Evolutionary conservation across 2,329 filamentous ascomycete genomes (phyloP).

Genomic region (Berkeleyomyces rouxiae): DNA sequence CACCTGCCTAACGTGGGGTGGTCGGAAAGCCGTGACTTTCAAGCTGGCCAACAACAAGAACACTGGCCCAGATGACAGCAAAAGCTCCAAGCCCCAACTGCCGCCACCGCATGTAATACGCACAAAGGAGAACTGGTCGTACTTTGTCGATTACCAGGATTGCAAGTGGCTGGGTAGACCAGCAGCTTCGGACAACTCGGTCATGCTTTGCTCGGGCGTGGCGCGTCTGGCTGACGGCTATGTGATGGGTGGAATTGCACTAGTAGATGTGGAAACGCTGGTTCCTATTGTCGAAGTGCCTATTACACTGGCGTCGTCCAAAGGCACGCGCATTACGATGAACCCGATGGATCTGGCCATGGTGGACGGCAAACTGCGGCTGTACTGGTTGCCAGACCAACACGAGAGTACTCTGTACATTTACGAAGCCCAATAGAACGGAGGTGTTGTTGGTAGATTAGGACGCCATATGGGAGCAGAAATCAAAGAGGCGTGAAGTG

Average conservation of each 20-base stretch:
- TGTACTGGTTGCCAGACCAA: slow-evolving; percentile 33
- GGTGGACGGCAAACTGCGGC: slow-evolving; percentile 26
- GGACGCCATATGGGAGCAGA: not conserved
- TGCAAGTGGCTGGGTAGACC: slow-evolving; percentile 33
- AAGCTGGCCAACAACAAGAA: slow-evolving; percentile 16
- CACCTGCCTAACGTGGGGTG: slow-evolving; percentile 31
- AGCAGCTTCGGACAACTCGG: slow-evolving; percentile 20
- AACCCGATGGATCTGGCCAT: slow-evolving; percentile 32
- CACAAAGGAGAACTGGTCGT: slow-evolving; percentile 23
- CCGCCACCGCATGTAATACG: slow-evolving; percentile 12
- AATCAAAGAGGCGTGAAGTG: not conserved
- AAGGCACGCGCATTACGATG: slow-evolving; percentile 27
- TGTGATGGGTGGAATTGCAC: slow-evolving; percentile 28
- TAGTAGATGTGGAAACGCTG: slow-evolving; percentile 31
- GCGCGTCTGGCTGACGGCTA: slow-evolving; percentile 19
- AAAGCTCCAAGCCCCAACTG: not conserved
- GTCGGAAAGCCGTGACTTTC: slow-evolving; percentile 25
- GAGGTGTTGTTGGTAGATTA: not conserved
- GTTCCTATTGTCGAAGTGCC: slow-evolving; percentile 29
- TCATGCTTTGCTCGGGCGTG: slow-evolving; percentile 33
- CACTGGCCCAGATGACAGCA: not conserved
- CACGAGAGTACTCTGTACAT: slow-evolving; percentile 30
- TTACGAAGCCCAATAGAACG: slow-evolving; percentile 24
- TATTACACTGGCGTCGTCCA: slow-evolving; percentile 24
- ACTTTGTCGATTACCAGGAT: slow-evolving; percentile 34